A percentile compares a stretch with the other conserved stretches of the same genome.
phyloP scores from a whole-genome alignment of 768 basidiomycete genomes.

The Lactarius quietus region DNA sequence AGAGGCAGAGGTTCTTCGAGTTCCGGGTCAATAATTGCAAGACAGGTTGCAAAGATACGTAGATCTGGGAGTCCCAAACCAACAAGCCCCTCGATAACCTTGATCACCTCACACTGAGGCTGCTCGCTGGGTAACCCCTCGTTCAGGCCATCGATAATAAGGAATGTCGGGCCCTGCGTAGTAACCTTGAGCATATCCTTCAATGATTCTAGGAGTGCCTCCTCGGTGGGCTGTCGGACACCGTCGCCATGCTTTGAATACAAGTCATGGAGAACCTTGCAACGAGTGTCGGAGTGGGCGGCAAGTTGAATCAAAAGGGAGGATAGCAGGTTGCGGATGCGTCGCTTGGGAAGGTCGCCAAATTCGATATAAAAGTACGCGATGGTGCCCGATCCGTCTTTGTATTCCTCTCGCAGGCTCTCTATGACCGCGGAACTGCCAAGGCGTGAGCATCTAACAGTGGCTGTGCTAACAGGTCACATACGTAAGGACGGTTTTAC shows the following conservation, averaged over 20 bases:
- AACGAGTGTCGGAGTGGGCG: constrained; percentile 6
- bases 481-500: constrained; percentile 16
- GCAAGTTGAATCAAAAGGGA: constrained; percentile 29
- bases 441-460: not conserved
- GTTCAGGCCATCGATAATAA: constrained; percentile 29
- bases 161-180: constrained; percentile 17
- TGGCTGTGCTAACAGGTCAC: not conserved
- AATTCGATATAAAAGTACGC: constrained; percentile 31
- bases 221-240: not conserved
- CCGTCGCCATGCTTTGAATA: constrained; percentile 4
- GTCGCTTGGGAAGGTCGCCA: constrained; percentile 23
- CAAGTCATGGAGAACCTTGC: constrained; percentile 1
- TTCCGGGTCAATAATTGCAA: not conserved
- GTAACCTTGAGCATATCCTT: constrained; percentile 10
- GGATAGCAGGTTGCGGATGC: constrained; percentile 16
- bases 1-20: constrained; percentile 9
- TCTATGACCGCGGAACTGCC: constrained; percentile 17
- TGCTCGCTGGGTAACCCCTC: constrained; percentile 23
- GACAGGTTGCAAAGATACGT: constrained; percentile 15
- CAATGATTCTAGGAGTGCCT: constrained; percentile 20
- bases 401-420: constrained; percentile 1
- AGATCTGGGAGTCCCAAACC: constrained; percentile 6
- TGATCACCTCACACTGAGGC: not conserved
- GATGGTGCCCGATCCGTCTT: constrained; percentile 8
- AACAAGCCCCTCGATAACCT: constrained; percentile 16